phyloP scores from a whole-genome alignment of 768 basidiomycete species.

The Pulveroboletus sp. region DNA sequence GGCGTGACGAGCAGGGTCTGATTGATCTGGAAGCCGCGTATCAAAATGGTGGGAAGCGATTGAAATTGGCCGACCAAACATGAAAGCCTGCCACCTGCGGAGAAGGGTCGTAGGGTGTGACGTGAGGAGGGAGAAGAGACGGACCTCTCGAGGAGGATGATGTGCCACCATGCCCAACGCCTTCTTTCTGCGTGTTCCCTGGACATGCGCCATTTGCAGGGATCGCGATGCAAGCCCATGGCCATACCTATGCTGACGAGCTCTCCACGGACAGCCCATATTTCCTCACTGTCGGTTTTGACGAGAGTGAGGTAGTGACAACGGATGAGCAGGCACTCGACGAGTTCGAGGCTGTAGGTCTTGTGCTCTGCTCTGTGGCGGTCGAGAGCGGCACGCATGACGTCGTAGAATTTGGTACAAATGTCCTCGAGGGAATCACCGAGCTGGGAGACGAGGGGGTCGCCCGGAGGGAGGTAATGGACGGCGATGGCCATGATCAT shows the following conservation, averaged over 20 bases:
- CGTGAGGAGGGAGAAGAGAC: slow-evolving; percentile 18
- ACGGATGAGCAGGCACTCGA: slow-evolving; percentile 69
- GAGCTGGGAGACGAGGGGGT: slow-evolving; percentile 54
- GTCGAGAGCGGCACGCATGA: slow-evolving; percentile 61
- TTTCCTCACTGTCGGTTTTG: slow-evolving; percentile 76
- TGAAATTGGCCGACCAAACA: slow-evolving; percentile 74
- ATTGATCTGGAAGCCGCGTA: slow-evolving; percentile 68
- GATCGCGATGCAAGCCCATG: slow-evolving; percentile 84
- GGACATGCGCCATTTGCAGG: slow-evolving; percentile 71
- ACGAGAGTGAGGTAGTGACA: slow-evolving; percentile 68
- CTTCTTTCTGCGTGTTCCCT: slow-evolving; percentile 69
- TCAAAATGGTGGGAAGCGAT: slow-evolving; percentile 83
- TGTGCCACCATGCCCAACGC: slow-evolving; percentile 91
- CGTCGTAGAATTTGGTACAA: slow-evolving; percentile 63
- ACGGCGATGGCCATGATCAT: slow-evolving; percentile 71
- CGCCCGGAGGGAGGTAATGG: slow-evolving; percentile 64
- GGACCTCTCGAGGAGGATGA: slow-evolving; percentile 72
- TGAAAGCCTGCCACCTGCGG: slow-evolving; percentile 79
- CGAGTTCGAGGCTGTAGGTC: slow-evolving; percentile 64
- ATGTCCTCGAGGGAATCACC: slow-evolving; percentile 55
- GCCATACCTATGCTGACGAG: slow-evolving; percentile 72
- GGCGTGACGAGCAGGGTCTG: slow-evolving; percentile 41
- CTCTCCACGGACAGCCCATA: slow-evolving; percentile 74
- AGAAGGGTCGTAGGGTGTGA: slow-evolving; percentile 7
- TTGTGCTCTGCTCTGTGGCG: slow-evolving; percentile 57